Percentiles rank a stretch among this genome's conserved stretches.
These are phyloP conservation scores for Austroboletus niveus DNA, from an alignment of 1,284 basidiomycete genomes.

Conservation along the genomic window DNA sequence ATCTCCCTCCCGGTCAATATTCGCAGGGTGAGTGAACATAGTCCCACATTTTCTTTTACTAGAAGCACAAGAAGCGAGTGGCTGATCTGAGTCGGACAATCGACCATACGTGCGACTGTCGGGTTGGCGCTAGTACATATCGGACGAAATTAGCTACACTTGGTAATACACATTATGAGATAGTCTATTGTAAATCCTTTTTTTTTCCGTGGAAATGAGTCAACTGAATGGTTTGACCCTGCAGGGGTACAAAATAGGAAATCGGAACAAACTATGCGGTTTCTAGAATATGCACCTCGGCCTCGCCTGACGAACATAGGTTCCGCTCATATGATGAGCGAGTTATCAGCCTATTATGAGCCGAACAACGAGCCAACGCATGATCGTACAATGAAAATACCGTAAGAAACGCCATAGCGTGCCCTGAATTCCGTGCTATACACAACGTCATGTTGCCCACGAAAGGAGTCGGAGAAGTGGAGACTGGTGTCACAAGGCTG, in stretches of 20 bases:
- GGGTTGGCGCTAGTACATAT: not conserved
- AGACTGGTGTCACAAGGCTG: slow-evolving; percentile 13
- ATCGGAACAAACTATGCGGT: slow-evolving; percentile 2
- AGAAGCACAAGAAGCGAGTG: not conserved
- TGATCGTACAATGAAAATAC: not conserved
- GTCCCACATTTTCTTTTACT: too few species aligned
- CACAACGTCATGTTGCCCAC: not conserved
- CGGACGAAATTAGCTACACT: not conserved
- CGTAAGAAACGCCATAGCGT: not conserved
- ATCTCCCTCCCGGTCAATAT: too few species aligned
- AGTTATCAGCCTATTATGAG: slow-evolving; percentile 3
- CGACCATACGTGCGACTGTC: not conserved
- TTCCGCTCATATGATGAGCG: not conserved
- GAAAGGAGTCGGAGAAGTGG: not conserved
- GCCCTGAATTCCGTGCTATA: not conserved
- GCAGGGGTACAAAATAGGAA: slow-evolving; percentile 6
- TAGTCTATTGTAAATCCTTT: not conserved
- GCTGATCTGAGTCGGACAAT: not conserved
- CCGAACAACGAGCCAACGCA: slow-evolving; percentile 3
- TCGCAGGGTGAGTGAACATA: too few species aligned
- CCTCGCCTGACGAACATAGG: slow-evolving; percentile 2
- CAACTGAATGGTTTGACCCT: slow-evolving; percentile 4
- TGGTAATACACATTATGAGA: not conserved
- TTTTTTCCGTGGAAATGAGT: not conserved
- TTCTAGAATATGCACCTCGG: slow-evolving; percentile 1